Percentiles rank a stretch among this genome's conserved stretches.
Conservation (phyloP, 169 alveolate genomes). For the Plasmodium blacklocki region DNA sequence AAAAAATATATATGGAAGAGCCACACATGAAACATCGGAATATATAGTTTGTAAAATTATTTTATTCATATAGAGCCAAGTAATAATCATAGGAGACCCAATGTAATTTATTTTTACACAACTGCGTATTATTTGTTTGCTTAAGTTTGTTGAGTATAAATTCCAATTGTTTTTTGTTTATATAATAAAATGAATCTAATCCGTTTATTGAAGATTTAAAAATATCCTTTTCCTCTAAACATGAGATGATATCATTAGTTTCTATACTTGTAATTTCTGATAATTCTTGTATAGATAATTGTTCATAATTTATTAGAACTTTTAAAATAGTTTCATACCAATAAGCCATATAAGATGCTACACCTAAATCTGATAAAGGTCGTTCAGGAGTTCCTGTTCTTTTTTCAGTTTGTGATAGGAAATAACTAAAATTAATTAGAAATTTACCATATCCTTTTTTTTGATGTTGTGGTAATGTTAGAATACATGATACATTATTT, state of each 20-base stretch:
- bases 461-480: conserved; percentile 93
- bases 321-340: conserved; percentile 88
- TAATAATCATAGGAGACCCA: conserved; percentile 92
- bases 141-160: conserved; percentile 84
- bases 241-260: conserved; percentile 89
- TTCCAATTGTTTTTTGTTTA: conserved; percentile 86
- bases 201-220: conserved; percentile 88
- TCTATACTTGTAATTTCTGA: conserved; percentile 91
- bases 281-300: conserved; percentile 76
- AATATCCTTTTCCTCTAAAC: conserved; percentile 91
- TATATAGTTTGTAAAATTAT: no score
- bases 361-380: conserved; percentile 98
- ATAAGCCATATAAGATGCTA: conserved; percentile 95
- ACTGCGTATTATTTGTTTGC: conserved; percentile 85
- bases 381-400: conserved; percentile 98
- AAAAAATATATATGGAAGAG: no score
- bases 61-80: conserved; percentile 85
- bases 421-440: conserved; percentile 91
- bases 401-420: conserved; percentile 93
- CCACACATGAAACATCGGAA: no score
- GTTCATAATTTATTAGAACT: conserved; percentile 24
- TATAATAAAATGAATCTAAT: conserved; percentile 83
- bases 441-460: conserved; percentile 94
- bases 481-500: conserved; percentile 92
- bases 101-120: conserved; percentile 87